Conservation (phyloP, 352 stramenopile genomes). For the Phytopythium helicoides region DNA sequence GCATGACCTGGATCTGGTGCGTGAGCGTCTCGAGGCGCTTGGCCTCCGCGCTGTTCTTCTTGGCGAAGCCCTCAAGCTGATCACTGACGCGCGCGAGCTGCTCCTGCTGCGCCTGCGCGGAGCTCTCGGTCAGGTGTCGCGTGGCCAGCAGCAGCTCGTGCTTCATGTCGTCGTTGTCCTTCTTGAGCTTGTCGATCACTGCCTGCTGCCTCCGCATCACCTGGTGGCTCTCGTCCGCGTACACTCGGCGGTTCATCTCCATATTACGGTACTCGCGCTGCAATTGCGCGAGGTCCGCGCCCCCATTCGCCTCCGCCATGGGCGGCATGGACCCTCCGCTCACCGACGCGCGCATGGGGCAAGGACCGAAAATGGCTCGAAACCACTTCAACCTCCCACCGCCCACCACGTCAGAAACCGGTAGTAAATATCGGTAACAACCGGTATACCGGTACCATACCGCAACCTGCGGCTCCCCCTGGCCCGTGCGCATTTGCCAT, state of each 20-base stretch:
- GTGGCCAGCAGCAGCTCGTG: conserved; percentile 89
- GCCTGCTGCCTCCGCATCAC: conserved; percentile 94
- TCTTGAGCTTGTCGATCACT: conserved; percentile 88
- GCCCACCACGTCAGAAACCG: too few species aligned
- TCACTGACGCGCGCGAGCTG: conserved; percentile 79
- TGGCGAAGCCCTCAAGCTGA: conserved; percentile 87
- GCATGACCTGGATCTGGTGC: conserved; percentile 85
- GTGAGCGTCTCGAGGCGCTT: conserved; percentile 86
- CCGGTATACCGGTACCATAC: conserved; percentile 4
- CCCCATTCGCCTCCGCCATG: conserved; percentile 34
- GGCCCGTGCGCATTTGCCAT: conserved; percentile 8
- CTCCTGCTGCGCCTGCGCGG: conserved; percentile 81
- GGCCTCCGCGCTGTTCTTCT: conserved; percentile 82
- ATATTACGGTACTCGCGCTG: conserved; percentile 96
- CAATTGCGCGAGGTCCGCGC: conserved; percentile 86
- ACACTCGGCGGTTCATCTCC: conserved; percentile 95
- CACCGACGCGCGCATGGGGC: background rate
- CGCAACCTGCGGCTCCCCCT: background rate
- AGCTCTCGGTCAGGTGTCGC: conserved; percentile 82
- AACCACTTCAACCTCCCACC: background rate
- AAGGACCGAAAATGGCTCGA: background rate
- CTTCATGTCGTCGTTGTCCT: conserved; percentile 86
- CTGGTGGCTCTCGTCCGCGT: conserved; percentile 92
- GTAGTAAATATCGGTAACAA: conserved; percentile 12
- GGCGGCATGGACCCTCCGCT: conserved; percentile 2